A percentile compares a stretch with the other conserved stretches of the same genome.
These are phyloP conservation scores for Onygenales sp. DNA, from an alignment of 2,329 filamentous ascomycete genomes.

Conservation along the genomic window DNA sequence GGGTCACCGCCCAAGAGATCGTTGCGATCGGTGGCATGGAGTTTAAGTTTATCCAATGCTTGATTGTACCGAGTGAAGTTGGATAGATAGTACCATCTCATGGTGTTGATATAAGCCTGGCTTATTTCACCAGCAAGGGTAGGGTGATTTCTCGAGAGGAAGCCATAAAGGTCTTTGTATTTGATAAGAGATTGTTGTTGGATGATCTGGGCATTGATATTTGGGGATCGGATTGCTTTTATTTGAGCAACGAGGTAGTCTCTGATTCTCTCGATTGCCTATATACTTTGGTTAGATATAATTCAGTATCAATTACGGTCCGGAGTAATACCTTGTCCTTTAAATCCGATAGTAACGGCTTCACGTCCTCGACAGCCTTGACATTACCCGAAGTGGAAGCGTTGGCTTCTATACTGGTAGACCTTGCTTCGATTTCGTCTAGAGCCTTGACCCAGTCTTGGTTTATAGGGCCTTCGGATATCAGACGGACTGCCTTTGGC, in stretches of 20 bases:
- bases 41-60: conserved; percentile 71
- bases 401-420: conserved; percentile 60
- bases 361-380: conserved; percentile 74
- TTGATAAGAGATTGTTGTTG: conserved; percentile 85
- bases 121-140: conserved; percentile 82
- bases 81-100: conserved; percentile 95
- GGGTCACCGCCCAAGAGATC: conserved; percentile 78
- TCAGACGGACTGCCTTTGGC: conserved; percentile 71
- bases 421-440: conserved; percentile 72
- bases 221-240: conserved; percentile 84
- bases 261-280: conserved; percentile 86
- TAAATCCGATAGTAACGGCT: conserved; percentile 74
- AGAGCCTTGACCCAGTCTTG: conserved; percentile 78
- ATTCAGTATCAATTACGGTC: neutral
- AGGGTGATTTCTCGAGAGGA: conserved; percentile 72
- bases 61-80: conserved; percentile 84
- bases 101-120: conserved; percentile 93
- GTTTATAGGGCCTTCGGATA: conserved; percentile 81
- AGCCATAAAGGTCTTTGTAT: conserved; percentile 80
- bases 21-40: conserved; percentile 73
- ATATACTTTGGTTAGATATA: conserved; percentile 7
- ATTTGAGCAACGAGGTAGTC: conserved; percentile 93
- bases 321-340: conserved; percentile 56
- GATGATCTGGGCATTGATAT: conserved; percentile 94
- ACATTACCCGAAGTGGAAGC: conserved; percentile 51